Evolutionary conservation across 2,329 filamentous ascomycete species (phyloP).

Genomic region (Gremmenia infestans): DNA sequence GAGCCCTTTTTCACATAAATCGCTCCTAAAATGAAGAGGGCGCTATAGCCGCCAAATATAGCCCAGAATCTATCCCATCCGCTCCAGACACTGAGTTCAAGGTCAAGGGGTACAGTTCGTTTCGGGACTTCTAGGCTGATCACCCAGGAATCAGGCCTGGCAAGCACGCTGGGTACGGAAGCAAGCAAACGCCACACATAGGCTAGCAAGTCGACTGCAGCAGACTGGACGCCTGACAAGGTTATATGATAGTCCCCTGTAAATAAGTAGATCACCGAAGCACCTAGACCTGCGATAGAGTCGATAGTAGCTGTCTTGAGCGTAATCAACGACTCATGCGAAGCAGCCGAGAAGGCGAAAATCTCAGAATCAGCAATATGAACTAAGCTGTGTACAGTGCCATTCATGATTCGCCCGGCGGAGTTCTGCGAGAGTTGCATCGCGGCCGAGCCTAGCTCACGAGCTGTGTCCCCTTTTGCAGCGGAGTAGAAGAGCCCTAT

Average conservation of each 20-base stretch:
- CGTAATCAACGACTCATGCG: constrained; percentile 62
- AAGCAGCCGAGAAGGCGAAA: constrained; percentile 71
- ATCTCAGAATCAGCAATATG: constrained; percentile 52
- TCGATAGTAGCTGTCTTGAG: constrained; percentile 50
- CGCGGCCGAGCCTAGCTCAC: constrained; percentile 13
- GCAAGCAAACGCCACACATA: constrained; percentile 20
- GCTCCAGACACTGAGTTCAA: constrained; percentile 62
- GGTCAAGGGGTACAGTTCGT: constrained; percentile 40
- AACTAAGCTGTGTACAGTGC: constrained; percentile 45
- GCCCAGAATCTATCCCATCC: constrained; percentile 62
- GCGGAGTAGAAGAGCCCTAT: neutral
- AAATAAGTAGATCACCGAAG: constrained; percentile 40
- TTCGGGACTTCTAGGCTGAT: constrained; percentile 47
- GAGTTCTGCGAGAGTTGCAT: constrained; percentile 26
- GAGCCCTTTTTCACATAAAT: constrained; percentile 73
- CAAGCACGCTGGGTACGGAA: constrained; percentile 33
- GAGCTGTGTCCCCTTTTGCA: neutral
- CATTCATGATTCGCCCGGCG: constrained; percentile 40
- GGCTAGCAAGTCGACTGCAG: constrained; percentile 4
- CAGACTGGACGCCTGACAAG: constrained; percentile 1
- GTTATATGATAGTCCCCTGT: constrained; percentile 38
- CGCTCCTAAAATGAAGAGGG: constrained; percentile 68
- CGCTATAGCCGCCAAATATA: constrained; percentile 74
- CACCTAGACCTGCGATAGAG: constrained; percentile 37
- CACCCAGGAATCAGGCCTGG: constrained; percentile 52